These are phyloP conservation scores for Liriodendron chinense DNA, from an alignment of 164 flowering plant genomes.

Conservation along the genomic window DNA sequence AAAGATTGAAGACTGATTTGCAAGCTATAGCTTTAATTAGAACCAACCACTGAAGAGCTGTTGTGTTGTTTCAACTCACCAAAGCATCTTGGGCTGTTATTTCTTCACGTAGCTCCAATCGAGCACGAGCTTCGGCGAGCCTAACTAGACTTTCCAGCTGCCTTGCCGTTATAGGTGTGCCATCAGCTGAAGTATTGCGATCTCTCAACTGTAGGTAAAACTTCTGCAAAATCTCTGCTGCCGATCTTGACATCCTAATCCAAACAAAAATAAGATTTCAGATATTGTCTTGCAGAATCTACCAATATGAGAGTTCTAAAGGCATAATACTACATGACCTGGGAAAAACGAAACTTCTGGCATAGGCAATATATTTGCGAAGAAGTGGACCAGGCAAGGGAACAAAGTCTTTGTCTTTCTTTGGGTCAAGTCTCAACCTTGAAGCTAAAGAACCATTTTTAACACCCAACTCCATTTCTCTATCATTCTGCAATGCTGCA, in stretches of 20 bases:
- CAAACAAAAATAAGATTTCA: constrained; percentile 6
- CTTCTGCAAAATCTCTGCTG: constrained; percentile 89
- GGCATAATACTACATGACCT: constrained; percentile 39
- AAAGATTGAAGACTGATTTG: too few relatives aligned
- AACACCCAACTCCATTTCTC: constrained; percentile 30
- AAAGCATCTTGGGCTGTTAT: constrained; percentile 90
- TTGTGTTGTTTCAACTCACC: constrained; percentile 41
- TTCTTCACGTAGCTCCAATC: constrained; percentile 91
- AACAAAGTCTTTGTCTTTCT: constrained; percentile 61
- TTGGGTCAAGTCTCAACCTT: constrained; percentile 72
- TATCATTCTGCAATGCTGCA: constrained; percentile 40
- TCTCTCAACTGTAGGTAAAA: constrained; percentile 80
- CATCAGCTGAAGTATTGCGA: constrained; percentile 79
- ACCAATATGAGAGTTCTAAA: neutral
- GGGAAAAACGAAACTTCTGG: constrained; percentile 79
- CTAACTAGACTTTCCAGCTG: constrained; percentile 95
- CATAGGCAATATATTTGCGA: constrained; percentile 95
- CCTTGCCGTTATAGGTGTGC: constrained; percentile 98
- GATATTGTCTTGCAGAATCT: neutral
- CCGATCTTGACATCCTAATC: constrained; percentile 81
- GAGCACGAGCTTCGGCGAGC: constrained; percentile 94
- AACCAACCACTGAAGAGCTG: neutral
- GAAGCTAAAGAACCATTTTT: constrained; percentile 65
- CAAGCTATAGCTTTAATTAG: too few relatives aligned
- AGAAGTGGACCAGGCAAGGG: constrained; percentile 87